Evolutionary conservation across 2,329 filamentous ascomycete species (phyloP), one percentile per base, ranked within the genome.

Genomic region (Aspergillus sp.): DNA sequence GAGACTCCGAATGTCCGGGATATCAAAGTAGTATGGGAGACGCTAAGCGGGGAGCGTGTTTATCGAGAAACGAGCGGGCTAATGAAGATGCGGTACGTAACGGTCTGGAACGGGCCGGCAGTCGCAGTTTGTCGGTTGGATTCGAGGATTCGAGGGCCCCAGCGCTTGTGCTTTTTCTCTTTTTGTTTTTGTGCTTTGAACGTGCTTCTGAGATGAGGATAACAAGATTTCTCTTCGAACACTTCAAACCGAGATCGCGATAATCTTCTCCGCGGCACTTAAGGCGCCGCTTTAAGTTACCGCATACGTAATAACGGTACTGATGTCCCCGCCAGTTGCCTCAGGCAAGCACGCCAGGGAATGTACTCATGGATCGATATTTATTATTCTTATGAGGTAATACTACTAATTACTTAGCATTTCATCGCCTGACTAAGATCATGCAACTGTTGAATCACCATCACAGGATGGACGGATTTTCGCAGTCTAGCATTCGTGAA

Each of bases 21-120:
- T 41, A 53, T 41, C 19, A 39, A 9, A 31, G 44, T 43, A 52
- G 35, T 43, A 47, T 48, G 52, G 4, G 41, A 27, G 44, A 47
- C 52, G 44, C 52, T 55, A 55, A 54, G 52, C 44, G 52, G 52
- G 43, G 44, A 39, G 33, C 27, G n/a, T 48, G 52, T 41, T 54
- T 45, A 41, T 54, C 40, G 44, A 27, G 35, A 39, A 41, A 12
- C 19, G 49, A 52, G 21, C 39, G 49, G 39, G 49, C 39, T 47
- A 55, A 55, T 55, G 52, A 54, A 54, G 21, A 40, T 33, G 44
- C 17, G 52, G 27, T 47, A 47, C 33, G 52, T 46, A 54, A 47
- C 15, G 27, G 52, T 54, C 52, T 54, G 41, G 31, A 47, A 41
- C 44, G 43, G 23, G 52, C 21, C 52, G 44, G 27, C 35, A 15